Conservation (phyloP, 2,329 filamentous ascomycete genomes). For the Sclerotinia trifoliorum region DNA sequence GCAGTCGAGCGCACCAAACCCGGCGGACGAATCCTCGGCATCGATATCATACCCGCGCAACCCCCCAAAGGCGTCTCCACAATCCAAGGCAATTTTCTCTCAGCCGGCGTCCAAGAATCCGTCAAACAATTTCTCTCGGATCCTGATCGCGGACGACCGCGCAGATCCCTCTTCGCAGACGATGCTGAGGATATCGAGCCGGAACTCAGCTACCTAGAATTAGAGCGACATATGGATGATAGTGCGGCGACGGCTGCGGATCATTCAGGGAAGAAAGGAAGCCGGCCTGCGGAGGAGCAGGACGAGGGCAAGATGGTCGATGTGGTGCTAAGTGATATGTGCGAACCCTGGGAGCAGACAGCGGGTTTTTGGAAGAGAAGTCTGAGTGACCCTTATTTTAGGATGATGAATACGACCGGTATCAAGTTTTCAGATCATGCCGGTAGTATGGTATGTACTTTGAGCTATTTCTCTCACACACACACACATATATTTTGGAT, state of each 20-base stretch:
- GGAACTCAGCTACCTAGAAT: slow-evolving; percentile 60
- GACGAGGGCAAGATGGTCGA: slow-evolving; percentile 66
- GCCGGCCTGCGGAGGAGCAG: slow-evolving; percentile 40
- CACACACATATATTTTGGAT: background rate
- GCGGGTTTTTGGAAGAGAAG: slow-evolving; percentile 78
- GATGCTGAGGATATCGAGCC: background rate
- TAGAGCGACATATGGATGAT: slow-evolving; percentile 51
- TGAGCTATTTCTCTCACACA: background rate
- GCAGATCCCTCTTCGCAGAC: slow-evolving; percentile 31
- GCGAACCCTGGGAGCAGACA: slow-evolving; percentile 86
- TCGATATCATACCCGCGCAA: slow-evolving; percentile 90
- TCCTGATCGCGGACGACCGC: slow-evolving; percentile 56
- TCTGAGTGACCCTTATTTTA: slow-evolving; percentile 92
- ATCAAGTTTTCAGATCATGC: slow-evolving; percentile 83
- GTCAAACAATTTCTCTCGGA: slow-evolving; percentile 74
- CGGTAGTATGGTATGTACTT: slow-evolving; percentile 79
- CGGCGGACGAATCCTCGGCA: slow-evolving; percentile 77
- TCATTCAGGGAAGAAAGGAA: slow-evolving; percentile 33
- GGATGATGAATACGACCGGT: slow-evolving; percentile 99
- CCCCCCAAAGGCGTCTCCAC: slow-evolving; percentile 90
- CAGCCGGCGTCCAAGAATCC: slow-evolving; percentile 68
- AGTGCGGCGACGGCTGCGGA: background rate
- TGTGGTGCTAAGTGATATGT: slow-evolving; percentile 98
- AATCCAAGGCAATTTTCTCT: slow-evolving; percentile 92
- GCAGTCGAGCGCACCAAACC: slow-evolving; percentile 77